Conservation (phyloP, 176 grass and related monocot species). For the Zoysia pacifica region DNA sequence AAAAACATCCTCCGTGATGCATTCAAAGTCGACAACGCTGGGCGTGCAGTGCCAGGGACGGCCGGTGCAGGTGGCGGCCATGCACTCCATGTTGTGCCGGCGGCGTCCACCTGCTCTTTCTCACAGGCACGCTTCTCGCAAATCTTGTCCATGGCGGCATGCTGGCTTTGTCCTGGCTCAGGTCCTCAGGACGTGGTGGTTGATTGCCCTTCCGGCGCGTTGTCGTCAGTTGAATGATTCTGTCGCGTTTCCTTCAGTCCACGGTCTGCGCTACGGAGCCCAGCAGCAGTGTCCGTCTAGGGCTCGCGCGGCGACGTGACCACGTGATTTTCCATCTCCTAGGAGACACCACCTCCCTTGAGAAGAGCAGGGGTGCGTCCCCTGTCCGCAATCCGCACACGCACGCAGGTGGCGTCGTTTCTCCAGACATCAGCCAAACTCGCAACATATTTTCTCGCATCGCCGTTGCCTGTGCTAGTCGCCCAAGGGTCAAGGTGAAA, state of each 20-base stretch:
- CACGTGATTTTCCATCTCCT: neutral
- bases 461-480: no score
- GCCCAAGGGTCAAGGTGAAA: neutral
- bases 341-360: neutral
- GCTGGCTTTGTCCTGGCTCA: neutral
- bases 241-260: neutral
- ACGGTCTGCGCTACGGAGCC: neutral
- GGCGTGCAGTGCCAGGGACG: no score
- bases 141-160: neutral
- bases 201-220: neutral
- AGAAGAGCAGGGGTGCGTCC: no score
- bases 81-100: neutral
- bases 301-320: neutral
- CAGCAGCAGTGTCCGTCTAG: neutral
- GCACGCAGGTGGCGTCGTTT: neutral
- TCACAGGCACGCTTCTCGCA: neutral
- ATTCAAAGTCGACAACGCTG: no score
- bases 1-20: no score
- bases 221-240: neutral
- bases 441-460: no score
- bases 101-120: neutral
- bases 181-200: conserved; percentile 5
- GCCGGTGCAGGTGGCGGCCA: neutral
- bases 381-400: neutral
- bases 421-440: neutral